A percentile compares a stretch with the other conserved stretches of the same genome.
Conservation (phyloP, 2,329 filamentous ascomycete species). For the Iodosphaeria phyllophila region DNA sequence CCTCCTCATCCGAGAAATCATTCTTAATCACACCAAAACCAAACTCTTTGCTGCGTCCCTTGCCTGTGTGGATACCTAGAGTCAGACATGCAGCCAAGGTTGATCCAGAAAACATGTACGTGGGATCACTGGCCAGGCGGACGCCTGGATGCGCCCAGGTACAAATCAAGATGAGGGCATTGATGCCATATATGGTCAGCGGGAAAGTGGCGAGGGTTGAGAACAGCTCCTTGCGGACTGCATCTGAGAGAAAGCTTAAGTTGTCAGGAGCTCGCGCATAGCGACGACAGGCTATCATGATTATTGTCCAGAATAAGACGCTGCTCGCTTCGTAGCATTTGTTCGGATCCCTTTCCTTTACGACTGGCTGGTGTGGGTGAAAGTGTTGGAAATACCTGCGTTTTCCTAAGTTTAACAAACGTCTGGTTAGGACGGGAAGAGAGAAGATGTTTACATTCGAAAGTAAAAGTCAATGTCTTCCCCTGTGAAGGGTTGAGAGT, state of each 20-base stretch:
- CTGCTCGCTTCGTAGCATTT: slow-evolving; percentile 26
- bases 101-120: slow-evolving; percentile 24
- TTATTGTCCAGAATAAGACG: slow-evolving; percentile 35
- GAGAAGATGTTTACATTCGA: slow-evolving; percentile 19
- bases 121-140: slow-evolving; percentile 31
- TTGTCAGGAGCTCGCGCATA: slow-evolving; percentile 24
- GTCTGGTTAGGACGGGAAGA: neutral
- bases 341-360: slow-evolving; percentile 29
- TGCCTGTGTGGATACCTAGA: slow-evolving; percentile 31
- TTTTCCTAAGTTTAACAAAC: slow-evolving; percentile 1
- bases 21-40: slow-evolving; percentile 20
- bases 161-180: slow-evolving; percentile 30
- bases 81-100: slow-evolving; percentile 27
- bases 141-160: slow-evolving; percentile 32
- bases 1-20: slow-evolving; percentile 29
- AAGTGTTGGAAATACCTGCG: slow-evolving; percentile 31
- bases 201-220: slow-evolving; percentile 21
- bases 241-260: slow-evolving; percentile 25
- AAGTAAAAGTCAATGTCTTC: slow-evolving; percentile 38
- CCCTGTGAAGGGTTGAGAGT: slow-evolving; percentile 26
- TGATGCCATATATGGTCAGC: slow-evolving; percentile 26
- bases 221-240: slow-evolving; percentile 26
- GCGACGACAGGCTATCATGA: slow-evolving; percentile 28
- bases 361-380: slow-evolving; percentile 31
- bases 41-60: slow-evolving; percentile 29